Conservation (phyloP, 2,329 filamentous ascomycete genomes). For the Cadophora gregata region DNA sequence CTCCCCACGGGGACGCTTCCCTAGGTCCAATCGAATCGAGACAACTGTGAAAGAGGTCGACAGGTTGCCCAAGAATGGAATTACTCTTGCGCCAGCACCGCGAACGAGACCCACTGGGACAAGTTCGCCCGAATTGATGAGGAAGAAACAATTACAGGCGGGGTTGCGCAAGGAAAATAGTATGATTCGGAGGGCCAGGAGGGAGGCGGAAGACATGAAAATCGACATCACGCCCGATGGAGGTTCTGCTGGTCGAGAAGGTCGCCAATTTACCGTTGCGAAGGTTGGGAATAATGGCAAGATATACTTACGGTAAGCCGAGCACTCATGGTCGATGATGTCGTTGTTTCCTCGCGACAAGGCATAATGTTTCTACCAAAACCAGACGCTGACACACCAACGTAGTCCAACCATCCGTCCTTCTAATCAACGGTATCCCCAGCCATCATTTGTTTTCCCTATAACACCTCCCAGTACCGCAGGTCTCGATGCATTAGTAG, state of each 20-base stretch:
- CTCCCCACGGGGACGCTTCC: constrained; percentile 42
- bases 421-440: constrained; percentile 65
- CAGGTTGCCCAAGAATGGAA: constrained; percentile 25
- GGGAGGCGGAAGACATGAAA: constrained; percentile 55
- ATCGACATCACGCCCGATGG: constrained; percentile 65
- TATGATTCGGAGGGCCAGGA: constrained; percentile 36
- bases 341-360: constrained; percentile 24
- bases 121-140: constrained; percentile 34
- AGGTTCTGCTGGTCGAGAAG: constrained; percentile 56
- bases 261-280: constrained; percentile 69
- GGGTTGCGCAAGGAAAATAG: constrained; percentile 41
- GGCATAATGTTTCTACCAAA: constrained; percentile 19
- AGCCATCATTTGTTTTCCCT: constrained; percentile 65
- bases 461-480: constrained; percentile 65
- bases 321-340: constrained; percentile 33
- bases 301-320: constrained; percentile 77
- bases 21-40: constrained; percentile 34
- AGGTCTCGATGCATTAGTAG: constrained; percentile 55
- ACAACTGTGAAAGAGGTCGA: constrained; percentile 37
- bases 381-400: constrained; percentile 33
- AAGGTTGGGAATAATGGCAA: constrained; percentile 85
- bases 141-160: constrained; percentile 40
- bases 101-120: constrained; percentile 33
- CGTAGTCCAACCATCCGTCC: constrained; percentile 65
- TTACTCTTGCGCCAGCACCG: constrained; percentile 38